A percentile compares a stretch with the other conserved stretches of the same genome.
These are phyloP conservation scores for Entomortierella beljakovae DNA, from an alignment of 192 early-diverging fungal genomes.

Conservation along the genomic window DNA sequence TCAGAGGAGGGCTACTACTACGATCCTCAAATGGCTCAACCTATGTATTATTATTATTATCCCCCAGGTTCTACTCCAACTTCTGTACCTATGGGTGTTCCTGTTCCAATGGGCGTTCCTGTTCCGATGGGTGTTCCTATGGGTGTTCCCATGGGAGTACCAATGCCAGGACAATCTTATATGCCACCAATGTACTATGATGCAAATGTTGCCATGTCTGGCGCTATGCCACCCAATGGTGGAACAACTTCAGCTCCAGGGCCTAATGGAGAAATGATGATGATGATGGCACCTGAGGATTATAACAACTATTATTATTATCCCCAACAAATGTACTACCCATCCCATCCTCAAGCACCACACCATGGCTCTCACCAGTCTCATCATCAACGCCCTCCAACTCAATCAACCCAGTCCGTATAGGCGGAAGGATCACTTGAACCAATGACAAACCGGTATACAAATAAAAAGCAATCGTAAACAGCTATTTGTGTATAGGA, in stretches of 20 bases:
- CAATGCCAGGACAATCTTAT: constrained; percentile 35
- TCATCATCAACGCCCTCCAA: neutral
- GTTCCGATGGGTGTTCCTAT: constrained; percentile 35
- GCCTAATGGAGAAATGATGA: constrained; percentile 35
- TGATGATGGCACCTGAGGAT: constrained; percentile 44
- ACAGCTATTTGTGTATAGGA: too few relatives aligned
- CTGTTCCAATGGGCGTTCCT: too few relatives aligned
- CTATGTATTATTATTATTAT: constrained; percentile 51
- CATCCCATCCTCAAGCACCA: constrained; percentile 17
- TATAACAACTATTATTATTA: constrained; percentile 54
- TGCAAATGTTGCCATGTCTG: constrained; percentile 22
- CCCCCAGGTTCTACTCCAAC: constrained; percentile 17
- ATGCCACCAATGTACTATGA: constrained; percentile 46
- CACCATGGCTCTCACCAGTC: constrained; percentile 11
- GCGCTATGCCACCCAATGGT: constrained; percentile 1
- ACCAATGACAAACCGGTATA: too few relatives aligned
- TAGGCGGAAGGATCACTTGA: too few relatives aligned
- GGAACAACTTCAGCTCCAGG: constrained; percentile 9
- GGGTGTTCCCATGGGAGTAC: constrained; percentile 33
- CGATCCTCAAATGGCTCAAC: constrained; percentile 40
- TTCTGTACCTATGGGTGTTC: constrained; percentile 23
- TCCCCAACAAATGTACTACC: constrained; percentile 33
- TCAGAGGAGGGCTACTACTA: constrained; percentile 36
- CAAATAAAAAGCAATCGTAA: too few relatives aligned
- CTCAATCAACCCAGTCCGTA: neutral